Evolutionary conservation across 2,329 filamentous ascomycete species (phyloP).

Genomic region (Xylaria sp.): DNA sequence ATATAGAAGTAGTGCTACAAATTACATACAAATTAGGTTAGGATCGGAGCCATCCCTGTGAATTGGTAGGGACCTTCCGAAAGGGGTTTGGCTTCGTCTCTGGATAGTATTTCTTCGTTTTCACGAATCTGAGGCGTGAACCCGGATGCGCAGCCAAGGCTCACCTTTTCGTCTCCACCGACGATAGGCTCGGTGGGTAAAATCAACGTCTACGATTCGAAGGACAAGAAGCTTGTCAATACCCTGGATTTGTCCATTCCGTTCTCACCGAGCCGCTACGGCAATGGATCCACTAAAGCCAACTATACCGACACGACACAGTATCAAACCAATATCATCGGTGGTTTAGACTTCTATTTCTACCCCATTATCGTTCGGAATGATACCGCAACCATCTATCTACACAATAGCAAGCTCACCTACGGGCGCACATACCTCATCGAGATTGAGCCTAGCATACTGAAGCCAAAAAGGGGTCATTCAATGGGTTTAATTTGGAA

Average conservation of each 20-base stretch:
- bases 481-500: conserved; percentile 17
- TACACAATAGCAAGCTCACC: conserved; percentile 23
- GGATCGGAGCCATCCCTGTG: too few relatives aligned
- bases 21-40: too few relatives aligned
- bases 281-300: conserved; percentile 21
- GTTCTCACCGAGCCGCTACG: conserved; percentile 22
- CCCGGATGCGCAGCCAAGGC: conserved; percentile 16
- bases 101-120: too few relatives aligned
- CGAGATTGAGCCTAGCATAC: conserved; percentile 15
- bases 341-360: conserved; percentile 26
- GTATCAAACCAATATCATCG: conserved; percentile 28
- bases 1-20: too few relatives aligned
- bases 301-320: conserved; percentile 25
- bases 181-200: conserved; percentile 18
- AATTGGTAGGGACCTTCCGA: too few relatives aligned
- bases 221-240: conserved; percentile 16
- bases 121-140: too few relatives aligned
- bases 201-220: conserved; percentile 24
- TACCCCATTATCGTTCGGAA: conserved; percentile 20
- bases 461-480: neutral
- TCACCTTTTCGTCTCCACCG: conserved; percentile 18
- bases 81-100: too few relatives aligned
- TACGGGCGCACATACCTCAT: conserved; percentile 23
- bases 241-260: conserved; percentile 22
- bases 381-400: conserved; percentile 23